Base-by-base conservation (phyloP, 768 basidiomycete species). In the Fistulinella prunicolor region DNA sequence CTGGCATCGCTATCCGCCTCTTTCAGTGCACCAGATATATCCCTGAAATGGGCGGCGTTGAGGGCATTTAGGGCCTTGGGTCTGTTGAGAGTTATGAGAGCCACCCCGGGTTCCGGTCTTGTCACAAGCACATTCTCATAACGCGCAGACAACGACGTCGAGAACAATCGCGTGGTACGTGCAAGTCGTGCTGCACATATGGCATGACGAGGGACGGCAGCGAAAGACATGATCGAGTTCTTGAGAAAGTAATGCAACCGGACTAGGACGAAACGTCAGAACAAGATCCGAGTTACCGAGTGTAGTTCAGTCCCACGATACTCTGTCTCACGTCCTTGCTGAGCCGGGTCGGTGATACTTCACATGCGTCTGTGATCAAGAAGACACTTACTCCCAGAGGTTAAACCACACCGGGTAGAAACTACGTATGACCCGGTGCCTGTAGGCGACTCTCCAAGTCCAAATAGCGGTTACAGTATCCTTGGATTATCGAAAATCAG, bases 61-160 rank as follows among this genome's bases (percentile, higher is more conserved):
- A 99, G 75, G 4, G 96, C 94, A 63, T 96, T 97, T 49, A 94
- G 73, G 16, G 87, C 86, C 58, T 92, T 92, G 21, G 93, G 93
- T 37, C 93, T 79, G 70, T 95, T 93, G 59, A 95, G 76, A 13
- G 86, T 89, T 61, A 95, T 81, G 59, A 94, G 81, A n/a, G 79
- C 72, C 36, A 90, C 85, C 17, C 75, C 75, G 3, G 82, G 80
- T 44, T 82, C 77, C 1, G 89, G 88, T 49, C 76, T 75, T 3
- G 86, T 81, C 16, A 80, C 77, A 36, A 90, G 70, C 62, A 91
- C 86, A 59, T 82, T 75, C 59, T 80, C 76, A 68, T 85, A 88
- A 46, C 73, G 63, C 19, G 59, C 48, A 8, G 53, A 49, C 28
- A 74, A 65, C 1, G 55, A 52, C 6, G 57, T 61, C 12, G 65